These are phyloP conservation scores for Fagus crenata DNA, from an alignment of 306 rosid genomes.

Conservation along the genomic window DNA sequence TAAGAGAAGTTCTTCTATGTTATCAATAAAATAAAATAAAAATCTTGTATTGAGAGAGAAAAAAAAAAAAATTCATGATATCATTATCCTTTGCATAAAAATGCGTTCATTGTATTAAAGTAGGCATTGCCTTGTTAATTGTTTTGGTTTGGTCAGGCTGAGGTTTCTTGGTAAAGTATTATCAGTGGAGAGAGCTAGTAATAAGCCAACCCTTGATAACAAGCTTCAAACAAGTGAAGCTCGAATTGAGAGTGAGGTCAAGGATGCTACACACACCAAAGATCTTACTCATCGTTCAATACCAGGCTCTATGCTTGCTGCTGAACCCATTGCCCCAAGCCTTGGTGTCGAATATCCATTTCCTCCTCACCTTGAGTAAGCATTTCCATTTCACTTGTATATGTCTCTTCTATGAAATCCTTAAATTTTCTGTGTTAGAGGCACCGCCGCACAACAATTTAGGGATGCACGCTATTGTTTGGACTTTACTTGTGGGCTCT, in stretches of 20 bases:
- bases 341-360: conserved; percentile 92
- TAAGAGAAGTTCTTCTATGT: too few species aligned
- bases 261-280: conserved; percentile 32
- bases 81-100: too few species aligned
- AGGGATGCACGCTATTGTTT: not conserved
- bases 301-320: conserved; percentile 47
- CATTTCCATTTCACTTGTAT: conserved; percentile 15
- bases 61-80: too few species aligned
- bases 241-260: conserved; percentile 39
- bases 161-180: conserved; percentile 84
- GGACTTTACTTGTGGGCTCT: not conserved
- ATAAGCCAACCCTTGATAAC: conserved; percentile 32
- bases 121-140: conserved; percentile 8
- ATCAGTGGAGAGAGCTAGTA: conserved; percentile 67
- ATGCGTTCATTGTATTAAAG: not conserved
- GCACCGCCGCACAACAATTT: not conserved
- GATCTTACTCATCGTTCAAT: conserved; percentile 40
- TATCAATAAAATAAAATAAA: too few species aligned
- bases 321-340: conserved; percentile 72
- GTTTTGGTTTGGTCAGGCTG: conserved; percentile 50
- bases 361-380: conserved; percentile 90
- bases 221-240: conserved; percentile 29
- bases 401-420: conserved; percentile 4
- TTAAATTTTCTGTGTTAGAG: not conserved
- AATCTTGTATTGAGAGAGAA: too few species aligned